These are phyloP conservation scores for Schwanniomyces sp. DNA, from an alignment of 805 yeast species.

Conservation along the genomic window DNA sequence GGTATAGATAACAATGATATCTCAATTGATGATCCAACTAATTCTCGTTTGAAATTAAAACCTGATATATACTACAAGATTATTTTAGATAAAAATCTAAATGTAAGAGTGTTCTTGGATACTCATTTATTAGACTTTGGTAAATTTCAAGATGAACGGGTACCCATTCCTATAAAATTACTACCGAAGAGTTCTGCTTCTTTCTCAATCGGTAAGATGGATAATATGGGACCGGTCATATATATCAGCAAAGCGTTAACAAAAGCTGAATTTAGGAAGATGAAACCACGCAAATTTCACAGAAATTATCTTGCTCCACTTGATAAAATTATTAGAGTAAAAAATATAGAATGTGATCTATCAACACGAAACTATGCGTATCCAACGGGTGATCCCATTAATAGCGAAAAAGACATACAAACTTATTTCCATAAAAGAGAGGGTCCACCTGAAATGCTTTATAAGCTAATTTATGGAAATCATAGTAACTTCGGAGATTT, in stretches of 20 bases:
- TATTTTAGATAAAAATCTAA: not conserved
- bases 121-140: conserved; percentile 1
- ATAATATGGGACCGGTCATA: not conserved
- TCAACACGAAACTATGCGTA: not conserved
- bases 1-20: conserved; percentile 1
- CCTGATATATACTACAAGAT: not conserved
- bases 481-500: not conserved
- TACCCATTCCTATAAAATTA: not conserved
- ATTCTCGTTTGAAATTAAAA: not conserved
- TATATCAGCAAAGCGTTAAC: not conserved
- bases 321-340: not conserved
- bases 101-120: conserved; percentile 2
- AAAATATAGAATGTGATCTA: not conserved
- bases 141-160: not conserved
- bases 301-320: conserved; percentile 3
- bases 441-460: not conserved
- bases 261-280: conserved; percentile 1
- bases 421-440: not conserved
- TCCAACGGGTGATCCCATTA: not conserved
- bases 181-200: conserved; percentile 3
- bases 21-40: not conserved
- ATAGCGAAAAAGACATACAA: conserved; percentile 1
- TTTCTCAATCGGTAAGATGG: not conserved
- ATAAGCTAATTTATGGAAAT: not conserved
- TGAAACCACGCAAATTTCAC: conserved; percentile 1